Conservation (phyloP, 352 stramenopile species). For the Blastocystis sp. region DNA sequence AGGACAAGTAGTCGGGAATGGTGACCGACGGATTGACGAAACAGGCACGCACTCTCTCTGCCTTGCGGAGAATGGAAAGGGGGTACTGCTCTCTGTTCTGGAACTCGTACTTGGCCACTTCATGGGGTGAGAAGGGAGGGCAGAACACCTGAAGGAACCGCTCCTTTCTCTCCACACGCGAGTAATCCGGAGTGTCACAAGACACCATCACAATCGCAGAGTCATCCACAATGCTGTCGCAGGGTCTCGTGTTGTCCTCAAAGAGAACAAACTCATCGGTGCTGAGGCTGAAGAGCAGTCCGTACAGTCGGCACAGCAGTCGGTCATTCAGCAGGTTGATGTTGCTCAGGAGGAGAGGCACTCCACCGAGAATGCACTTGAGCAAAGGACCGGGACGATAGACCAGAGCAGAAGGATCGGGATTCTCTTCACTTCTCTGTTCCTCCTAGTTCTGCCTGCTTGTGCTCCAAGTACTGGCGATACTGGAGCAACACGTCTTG, state of each 20-base stretch:
- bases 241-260: not conserved
- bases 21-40: not conserved
- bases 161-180: not conserved
- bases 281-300: slow-evolving; percentile 6
- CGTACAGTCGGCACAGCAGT: slow-evolving; percentile 19
- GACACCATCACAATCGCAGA: not conserved
- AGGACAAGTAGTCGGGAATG: not conserved
- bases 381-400: slow-evolving; percentile 16
- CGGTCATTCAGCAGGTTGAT: slow-evolving; percentile 15
- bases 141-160: slow-evolving; percentile 13
- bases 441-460: not conserved
- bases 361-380: not conserved
- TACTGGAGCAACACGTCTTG: not conserved
- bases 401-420: not conserved
- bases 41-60: not conserved
- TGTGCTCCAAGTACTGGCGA: not conserved
- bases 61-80: slow-evolving; percentile 14
- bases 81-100: not conserved
- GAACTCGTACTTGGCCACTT: not conserved
- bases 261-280: not conserved
- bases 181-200: not conserved
- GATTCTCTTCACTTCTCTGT: too few relatives aligned
- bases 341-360: not conserved
- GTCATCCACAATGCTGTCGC: not conserved
- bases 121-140: not conserved